Base-by-base conservation (phyloP, 768 basidiomycete species). In the Lyophyllum decastes region DNA sequence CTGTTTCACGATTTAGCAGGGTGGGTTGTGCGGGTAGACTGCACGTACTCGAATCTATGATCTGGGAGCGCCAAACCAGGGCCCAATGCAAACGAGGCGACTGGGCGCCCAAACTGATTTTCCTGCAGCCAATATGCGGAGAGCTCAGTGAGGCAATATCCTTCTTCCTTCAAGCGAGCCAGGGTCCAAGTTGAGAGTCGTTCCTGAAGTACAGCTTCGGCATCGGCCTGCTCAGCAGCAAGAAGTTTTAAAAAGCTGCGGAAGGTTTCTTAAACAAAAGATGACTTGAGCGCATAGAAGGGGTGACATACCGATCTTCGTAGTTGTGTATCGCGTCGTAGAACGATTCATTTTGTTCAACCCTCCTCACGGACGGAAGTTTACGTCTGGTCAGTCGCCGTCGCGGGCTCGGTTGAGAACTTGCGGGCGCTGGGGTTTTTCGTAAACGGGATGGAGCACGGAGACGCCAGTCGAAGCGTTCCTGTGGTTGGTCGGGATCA, bases 101-200 rank as follows among this genome's bases (percentile, higher is more conserved):
- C 79, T 1, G 84, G 86, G 40, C 81, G 81, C 0, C 87, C 88
- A 68, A 82, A 87, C 54, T 82, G 80, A 22, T 78, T 82, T n/a
- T 75, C 77, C 55, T 85, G 78, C 38, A 87, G 68, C 90, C 89
- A 92, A 66, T 81, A 93, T 0, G 82, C 90, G 16, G 72, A 78
- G 22, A 93, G 72, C 17, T 77, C 84, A 0, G 85, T 87, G 30
- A 94, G 65, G 51, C 85, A 83, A 64, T 91, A 93, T 0, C 92
- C 92, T 62, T 89, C 87, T n/a, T 80, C 73, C 61, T 78, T 72
- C 43, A 94, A 73, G 21, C 82, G 79, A 25, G 78, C 73, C 4
- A 87, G 55, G 11, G 83, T 76, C 92, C 92, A 93, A 16, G 79
- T 81, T 1, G 84, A 76, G 16, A 94, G 77, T 34, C 92, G 84